Base-by-base conservation (phyloP, 352 stramenopile species). In the Phytophthora sojae region DNA sequence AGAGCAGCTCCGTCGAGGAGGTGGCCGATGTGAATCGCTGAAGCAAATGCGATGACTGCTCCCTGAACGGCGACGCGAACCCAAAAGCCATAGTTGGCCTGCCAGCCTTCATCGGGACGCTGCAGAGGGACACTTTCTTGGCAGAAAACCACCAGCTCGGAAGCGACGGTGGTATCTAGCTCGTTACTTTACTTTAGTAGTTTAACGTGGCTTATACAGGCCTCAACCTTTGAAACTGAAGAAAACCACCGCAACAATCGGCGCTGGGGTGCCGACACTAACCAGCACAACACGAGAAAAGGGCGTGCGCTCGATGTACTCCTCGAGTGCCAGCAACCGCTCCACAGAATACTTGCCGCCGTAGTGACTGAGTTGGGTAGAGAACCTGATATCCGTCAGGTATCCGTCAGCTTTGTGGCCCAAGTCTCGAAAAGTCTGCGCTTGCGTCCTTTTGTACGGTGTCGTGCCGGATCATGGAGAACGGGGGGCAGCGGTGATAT, bases 291-390 rank as follows among this genome's bases (percentile, higher is more conserved):
- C 51, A 21, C 25, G 50, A 21, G 25, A 54, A 54, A 39, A 56
- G 0, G 12, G 25, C 15, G 51, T 57, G 51, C 12, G 19, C 0
- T 23, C 49, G 11, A 26, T 26, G 25, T 26, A 26, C 3, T 26
- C 25, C 25, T 26, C 25, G 25, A 26, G 25, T 26, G 25, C 25
- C 25, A 54, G 21, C 14, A 54, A 54, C 23, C 7, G 9, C 19
- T 54, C 49, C 49, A 54, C 23, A 3, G 49, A 54, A 15, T 54
- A 49, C 15, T 54, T 54, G 19, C 47, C 47, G n/a, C 47, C 47
- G n/a, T 26, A 26, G 23, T 26, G 23, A 26, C 23, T 26, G 23
- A n/a, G n/a, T n/a, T n/a, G 49, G 9, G 23, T 17, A 1, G 49
- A 37, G 17, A 37, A 35, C 19, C n/a, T n/a, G n/a, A n/a, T n/a